phyloP scores from a whole-genome alignment of 2,329 filamentous ascomycete genomes.

The Cordyceps militaris region DNA sequence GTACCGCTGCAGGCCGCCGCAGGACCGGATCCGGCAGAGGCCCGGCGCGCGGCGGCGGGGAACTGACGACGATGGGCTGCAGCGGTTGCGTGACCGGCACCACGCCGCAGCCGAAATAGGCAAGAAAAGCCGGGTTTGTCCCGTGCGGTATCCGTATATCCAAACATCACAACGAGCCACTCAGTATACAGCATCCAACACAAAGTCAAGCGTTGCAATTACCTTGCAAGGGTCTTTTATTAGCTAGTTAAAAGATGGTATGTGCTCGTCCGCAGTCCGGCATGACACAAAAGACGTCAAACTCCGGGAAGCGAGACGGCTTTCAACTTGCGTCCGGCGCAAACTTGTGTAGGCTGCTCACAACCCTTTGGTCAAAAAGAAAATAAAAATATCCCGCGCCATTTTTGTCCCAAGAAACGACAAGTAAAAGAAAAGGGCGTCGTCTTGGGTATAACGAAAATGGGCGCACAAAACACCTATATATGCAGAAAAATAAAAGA shows the following conservation, averaged over 20 bases:
- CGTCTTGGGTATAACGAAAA: slow-evolving; percentile 7
- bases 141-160: too few relatives aligned
- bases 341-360: neutral
- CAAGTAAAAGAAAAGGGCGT: neutral
- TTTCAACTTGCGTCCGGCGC: slow-evolving; percentile 12
- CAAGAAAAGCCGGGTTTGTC: too few relatives aligned
- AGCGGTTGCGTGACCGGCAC: too few relatives aligned
- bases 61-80: too few relatives aligned
- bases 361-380: neutral
- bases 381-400: neutral
- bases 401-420: neutral
- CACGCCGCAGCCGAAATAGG: too few relatives aligned
- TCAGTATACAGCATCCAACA: neutral
- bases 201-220: neutral
- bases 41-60: too few relatives aligned
- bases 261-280: neutral
- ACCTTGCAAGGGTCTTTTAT: neutral
- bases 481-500: neutral
- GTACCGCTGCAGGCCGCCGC: too few relatives aligned
- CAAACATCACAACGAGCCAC: too few relatives aligned
- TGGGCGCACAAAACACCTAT: neutral
- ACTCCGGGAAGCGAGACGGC: neutral
- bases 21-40: too few relatives aligned
- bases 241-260: neutral
- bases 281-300: neutral